phyloP scores from a whole-genome alignment of 2,329 filamentous ascomycete species.

The Phaeosphaeriaceae sp. region DNA sequence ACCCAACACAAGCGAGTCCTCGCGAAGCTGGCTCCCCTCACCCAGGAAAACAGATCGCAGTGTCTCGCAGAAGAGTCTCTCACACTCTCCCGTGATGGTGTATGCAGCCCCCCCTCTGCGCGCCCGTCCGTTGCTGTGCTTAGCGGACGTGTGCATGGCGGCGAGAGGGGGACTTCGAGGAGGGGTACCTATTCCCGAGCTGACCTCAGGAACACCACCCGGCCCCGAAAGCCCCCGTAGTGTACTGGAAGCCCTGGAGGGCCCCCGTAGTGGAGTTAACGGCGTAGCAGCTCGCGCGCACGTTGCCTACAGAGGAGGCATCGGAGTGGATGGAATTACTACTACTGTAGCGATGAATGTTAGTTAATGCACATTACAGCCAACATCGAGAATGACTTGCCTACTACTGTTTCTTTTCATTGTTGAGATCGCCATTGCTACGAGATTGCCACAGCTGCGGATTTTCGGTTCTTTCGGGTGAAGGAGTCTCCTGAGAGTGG shows the following conservation, averaged over 20 bases:
- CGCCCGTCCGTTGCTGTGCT: conserved; percentile 36
- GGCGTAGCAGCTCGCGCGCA: conserved; percentile 91
- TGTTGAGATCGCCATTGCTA: conserved; percentile 72
- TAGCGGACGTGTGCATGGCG: conserved; percentile 66
- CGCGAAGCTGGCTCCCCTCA: conserved; percentile 81
- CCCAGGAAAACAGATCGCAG: conserved; percentile 93
- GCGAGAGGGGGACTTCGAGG: conserved; percentile 89
- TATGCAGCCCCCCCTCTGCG: conserved; percentile 88
- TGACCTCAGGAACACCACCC: conserved; percentile 56
- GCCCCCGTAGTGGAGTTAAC: conserved; percentile 71
- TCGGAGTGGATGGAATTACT: conserved; percentile 57
- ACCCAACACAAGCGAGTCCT: conserved; percentile 89
- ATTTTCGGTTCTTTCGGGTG: background rate
- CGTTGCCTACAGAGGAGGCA: conserved; percentile 70
- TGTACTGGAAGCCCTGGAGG: conserved; percentile 58
- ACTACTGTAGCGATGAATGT: conserved; percentile 68
- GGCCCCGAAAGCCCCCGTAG: conserved; percentile 78
- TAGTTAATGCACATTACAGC: background rate
- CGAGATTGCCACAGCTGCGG: conserved; percentile 54
- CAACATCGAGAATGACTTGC: conserved; percentile 1
- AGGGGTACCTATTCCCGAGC: conserved; percentile 77
- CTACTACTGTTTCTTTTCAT: conserved; percentile 71
- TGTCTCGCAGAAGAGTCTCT: conserved; percentile 99
- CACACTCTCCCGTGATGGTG: conserved; percentile 99
- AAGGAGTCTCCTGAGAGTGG: background rate